Percentiles rank a stretch among this genome's conserved stretches.
Conservation (phyloP, 108 stramenopile species). For the Cylindrotheca fusiformis region DNA sequence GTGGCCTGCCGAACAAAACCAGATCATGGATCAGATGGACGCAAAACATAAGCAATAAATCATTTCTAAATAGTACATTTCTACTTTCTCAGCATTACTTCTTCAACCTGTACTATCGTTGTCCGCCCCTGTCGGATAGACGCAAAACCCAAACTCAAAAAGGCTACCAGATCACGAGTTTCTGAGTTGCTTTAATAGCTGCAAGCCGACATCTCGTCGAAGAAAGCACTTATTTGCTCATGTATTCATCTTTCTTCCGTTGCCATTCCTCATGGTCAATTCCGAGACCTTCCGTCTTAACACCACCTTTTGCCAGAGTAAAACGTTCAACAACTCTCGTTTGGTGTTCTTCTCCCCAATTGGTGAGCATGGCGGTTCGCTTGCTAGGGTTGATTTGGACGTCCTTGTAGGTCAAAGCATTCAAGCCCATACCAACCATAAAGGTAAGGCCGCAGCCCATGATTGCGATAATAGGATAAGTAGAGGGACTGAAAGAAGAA, state of each 20-base stretch:
- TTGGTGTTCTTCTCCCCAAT: conserved; percentile 8
- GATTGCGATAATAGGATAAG: conserved; percentile 60
- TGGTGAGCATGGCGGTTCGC: conserved; percentile 7
- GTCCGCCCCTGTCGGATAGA: no score
- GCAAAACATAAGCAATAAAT: no score
- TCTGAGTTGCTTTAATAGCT: no score
- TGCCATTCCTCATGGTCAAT: conserved; percentile 66
- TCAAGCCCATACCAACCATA: conserved; percentile 48
- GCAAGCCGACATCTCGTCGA: background rate
- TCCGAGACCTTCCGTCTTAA: conserved; percentile 65
- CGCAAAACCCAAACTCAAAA: no score
- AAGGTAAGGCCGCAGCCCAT: conserved; percentile 51
- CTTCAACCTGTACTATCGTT: no score
- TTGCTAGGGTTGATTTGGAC: conserved; percentile 50
- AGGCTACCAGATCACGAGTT: no score
- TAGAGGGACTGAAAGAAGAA: no score
- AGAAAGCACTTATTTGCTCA: conserved; percentile 11
- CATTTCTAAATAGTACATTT: no score
- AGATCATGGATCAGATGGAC: background rate
- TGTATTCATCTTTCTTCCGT: conserved; percentile 46
- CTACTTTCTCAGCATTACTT: no score
- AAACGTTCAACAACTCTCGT: conserved; percentile 20
- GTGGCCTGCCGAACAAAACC: background rate
- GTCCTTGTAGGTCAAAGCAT: conserved; percentile 63
- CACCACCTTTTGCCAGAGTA: conserved; percentile 9